Evolutionary conservation across 2,329 filamentous ascomycete genomes (phyloP).

Genomic region (Pseudogymnoascus sp.): DNA sequence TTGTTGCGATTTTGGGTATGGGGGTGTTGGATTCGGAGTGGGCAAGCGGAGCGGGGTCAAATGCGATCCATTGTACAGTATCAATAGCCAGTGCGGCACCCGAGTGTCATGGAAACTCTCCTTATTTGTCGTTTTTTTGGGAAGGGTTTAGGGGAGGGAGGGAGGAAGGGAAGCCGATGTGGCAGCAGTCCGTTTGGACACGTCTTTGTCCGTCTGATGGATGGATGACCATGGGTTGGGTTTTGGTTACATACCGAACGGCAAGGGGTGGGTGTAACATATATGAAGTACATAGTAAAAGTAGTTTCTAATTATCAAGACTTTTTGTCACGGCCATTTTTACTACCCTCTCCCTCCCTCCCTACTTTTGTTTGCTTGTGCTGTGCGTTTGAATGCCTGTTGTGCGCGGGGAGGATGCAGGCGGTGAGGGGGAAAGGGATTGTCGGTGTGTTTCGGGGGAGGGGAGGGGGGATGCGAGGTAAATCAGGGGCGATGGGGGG

Average conservation of each 20-base stretch:
- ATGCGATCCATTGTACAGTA: neutral
- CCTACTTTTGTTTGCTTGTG: neutral
- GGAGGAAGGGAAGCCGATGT: neutral
- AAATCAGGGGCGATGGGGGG: neutral
- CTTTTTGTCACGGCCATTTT: neutral
- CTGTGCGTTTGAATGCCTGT: neutral
- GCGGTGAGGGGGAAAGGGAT: neutral
- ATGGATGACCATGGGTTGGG: neutral
- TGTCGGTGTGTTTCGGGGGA: conserved; percentile 1
- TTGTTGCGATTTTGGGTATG: neutral
- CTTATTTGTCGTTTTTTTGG: neutral
- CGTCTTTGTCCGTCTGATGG: neutral
- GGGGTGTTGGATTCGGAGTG: neutral
- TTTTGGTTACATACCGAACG: neutral
- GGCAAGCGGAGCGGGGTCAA: neutral
- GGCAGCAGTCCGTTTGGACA: neutral
- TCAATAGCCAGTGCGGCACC: conserved; percentile 1
- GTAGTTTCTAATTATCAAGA: neutral
- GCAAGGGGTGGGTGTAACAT: neutral
- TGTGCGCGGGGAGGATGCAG: neutral
- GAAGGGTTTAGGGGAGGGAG: neutral
- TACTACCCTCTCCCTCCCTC: neutral
- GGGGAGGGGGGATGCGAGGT: neutral
- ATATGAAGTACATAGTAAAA: neutral
- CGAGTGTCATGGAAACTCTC: conserved; percentile 1